Conservation (phyloP, 2,329 filamentous ascomycete species). For the Dactylella cylindrospora region DNA sequence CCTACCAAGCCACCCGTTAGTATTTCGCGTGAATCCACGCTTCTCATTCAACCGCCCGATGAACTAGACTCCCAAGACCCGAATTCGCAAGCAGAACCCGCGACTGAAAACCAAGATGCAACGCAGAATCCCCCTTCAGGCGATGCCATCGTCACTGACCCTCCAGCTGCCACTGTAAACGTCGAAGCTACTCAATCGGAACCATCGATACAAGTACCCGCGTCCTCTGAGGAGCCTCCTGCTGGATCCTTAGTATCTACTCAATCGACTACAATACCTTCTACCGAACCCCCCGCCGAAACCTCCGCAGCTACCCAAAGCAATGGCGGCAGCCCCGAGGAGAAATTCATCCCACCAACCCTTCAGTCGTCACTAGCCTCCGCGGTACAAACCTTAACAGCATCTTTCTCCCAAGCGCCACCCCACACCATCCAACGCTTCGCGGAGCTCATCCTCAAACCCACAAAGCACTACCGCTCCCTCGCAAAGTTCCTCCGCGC, state of each 20-base stretch:
- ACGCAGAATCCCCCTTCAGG: slow-evolving; percentile 13
- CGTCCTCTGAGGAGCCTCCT: slow-evolving; percentile 10
- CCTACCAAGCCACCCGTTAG: slow-evolving; percentile 32
- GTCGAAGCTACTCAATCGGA: slow-evolving; percentile 35
- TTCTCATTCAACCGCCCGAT: slow-evolving; percentile 26
- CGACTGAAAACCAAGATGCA: slow-evolving; percentile 15
- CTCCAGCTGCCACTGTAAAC: slow-evolving; percentile 13
- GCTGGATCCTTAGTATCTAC: slow-evolving; percentile 1
- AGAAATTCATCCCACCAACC: slow-evolving; percentile 48
- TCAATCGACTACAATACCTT: slow-evolving; percentile 32
- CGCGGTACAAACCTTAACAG: slow-evolving; percentile 60
- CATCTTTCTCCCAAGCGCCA: slow-evolving; percentile 70
- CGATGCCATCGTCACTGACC: background rate
- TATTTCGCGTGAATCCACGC: slow-evolving; percentile 37
- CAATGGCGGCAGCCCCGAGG: background rate
- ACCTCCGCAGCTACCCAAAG: background rate
- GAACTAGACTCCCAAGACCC: slow-evolving; percentile 23
- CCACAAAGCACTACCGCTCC: slow-evolving; percentile 75
- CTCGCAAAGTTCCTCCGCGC: slow-evolving; percentile 85
- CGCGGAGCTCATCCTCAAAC: slow-evolving; percentile 77
- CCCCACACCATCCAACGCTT: slow-evolving; percentile 93
- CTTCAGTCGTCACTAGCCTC: slow-evolving; percentile 49
- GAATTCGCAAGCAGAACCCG: slow-evolving; percentile 3
- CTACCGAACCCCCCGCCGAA: slow-evolving; percentile 28
- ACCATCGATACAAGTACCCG: slow-evolving; percentile 3